These are phyloP conservation scores for Allantophomopsis lycopodina DNA, from an alignment of 2,329 filamentous ascomycete species.

Conservation along the genomic window DNA sequence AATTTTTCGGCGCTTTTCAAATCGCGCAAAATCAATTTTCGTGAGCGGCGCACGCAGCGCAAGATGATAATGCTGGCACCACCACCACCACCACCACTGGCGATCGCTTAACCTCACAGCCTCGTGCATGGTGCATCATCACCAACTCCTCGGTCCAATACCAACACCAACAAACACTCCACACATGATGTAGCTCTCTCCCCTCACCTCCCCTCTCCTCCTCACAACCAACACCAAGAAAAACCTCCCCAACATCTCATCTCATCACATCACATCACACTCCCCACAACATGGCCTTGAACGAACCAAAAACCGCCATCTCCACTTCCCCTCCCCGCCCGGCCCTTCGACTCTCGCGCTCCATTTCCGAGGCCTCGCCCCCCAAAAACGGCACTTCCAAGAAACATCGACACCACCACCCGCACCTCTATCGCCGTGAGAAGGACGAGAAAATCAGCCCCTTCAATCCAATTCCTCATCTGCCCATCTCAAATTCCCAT, in stretches of 20 bases:
- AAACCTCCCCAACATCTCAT: too few species aligned
- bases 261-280: too few species aligned
- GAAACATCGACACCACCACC: constrained; percentile 20
- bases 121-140: too few species aligned
- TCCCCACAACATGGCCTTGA: constrained; percentile 17
- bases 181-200: neutral
- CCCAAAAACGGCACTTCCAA: constrained; percentile 3
- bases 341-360: constrained; percentile 39
- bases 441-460: constrained; percentile 17
- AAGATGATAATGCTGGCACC: too few species aligned
- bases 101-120: too few species aligned
- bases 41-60: too few species aligned
- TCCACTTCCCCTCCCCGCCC: constrained; percentile 22
- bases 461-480: constrained; percentile 11
- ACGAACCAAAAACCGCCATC: constrained; percentile 17
- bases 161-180: neutral
- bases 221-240: too few species aligned
- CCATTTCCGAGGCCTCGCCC: constrained; percentile 16
- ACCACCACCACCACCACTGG: too few species aligned
- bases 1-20: too few species aligned
- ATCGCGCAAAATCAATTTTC: too few species aligned
- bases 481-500: neutral
- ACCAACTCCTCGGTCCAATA: too few species aligned
- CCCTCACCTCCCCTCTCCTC: neutral
- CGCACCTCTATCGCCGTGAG: constrained; percentile 18